These are phyloP conservation scores for Pulicaria dysenterica DNA, from an alignment of 129 eudicot species.

Conservation along the genomic window DNA sequence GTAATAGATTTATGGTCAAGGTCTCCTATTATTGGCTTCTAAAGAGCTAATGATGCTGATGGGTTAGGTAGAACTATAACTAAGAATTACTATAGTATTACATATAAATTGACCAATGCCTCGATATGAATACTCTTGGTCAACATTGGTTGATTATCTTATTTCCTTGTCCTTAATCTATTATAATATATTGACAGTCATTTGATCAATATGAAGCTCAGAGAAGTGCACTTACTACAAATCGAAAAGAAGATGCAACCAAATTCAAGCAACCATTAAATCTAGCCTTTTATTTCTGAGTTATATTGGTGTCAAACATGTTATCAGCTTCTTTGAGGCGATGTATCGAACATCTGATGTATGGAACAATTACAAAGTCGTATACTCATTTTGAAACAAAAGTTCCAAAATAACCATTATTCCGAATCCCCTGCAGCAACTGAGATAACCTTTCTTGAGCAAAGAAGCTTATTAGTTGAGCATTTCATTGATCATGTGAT, in stretches of 20 bases:
- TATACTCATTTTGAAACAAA: background rate
- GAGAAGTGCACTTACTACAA: too few relatives aligned
- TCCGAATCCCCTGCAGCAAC: background rate
- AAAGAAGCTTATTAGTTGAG: too few relatives aligned
- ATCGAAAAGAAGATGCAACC: too few relatives aligned
- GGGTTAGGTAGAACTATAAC: too few relatives aligned
- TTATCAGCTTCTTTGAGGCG: background rate
- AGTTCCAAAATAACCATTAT: background rate
- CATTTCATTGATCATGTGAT: too few relatives aligned
- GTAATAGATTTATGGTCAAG: background rate
- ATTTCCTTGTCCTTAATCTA: background rate
- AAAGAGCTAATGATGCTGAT: too few relatives aligned
- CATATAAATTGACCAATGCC: background rate
- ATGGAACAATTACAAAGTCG: background rate
- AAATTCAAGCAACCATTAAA: too few relatives aligned
- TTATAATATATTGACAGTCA: too few relatives aligned
- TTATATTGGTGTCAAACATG: background rate
- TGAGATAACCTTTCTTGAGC: too few relatives aligned
- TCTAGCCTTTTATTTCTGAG: too few relatives aligned
- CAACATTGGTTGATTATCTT: background rate
- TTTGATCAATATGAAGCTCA: too few relatives aligned
- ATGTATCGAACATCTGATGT: background rate
- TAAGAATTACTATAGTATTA: too few relatives aligned
- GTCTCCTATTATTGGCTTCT: background rate
- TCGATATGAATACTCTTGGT: background rate